Conservation (phyloP, 768 basidiomycete genomes). For the Boletus subcaerulescens region DNA sequence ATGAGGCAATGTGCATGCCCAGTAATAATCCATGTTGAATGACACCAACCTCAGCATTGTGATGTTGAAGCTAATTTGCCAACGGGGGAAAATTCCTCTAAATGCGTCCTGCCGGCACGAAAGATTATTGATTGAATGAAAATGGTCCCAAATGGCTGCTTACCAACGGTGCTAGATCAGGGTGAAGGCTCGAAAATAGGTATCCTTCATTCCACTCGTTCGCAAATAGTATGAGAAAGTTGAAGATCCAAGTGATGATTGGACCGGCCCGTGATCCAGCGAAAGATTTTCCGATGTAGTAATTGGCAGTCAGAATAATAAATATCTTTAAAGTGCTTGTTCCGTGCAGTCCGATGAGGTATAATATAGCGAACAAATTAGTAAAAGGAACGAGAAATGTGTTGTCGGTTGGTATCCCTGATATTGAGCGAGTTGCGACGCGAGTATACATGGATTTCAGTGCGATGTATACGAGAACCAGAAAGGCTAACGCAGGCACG, state of each 20-base stretch:
- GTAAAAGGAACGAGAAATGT: slow-evolving; percentile 54
- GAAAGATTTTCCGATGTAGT: slow-evolving; percentile 49
- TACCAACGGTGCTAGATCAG: slow-evolving; percentile 60
- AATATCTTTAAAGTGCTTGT: slow-evolving; percentile 75
- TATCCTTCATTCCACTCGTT: slow-evolving; percentile 82
- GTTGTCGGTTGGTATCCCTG: slow-evolving; percentile 26
- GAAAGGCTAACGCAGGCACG: slow-evolving; percentile 54
- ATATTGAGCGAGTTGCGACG: slow-evolving; percentile 19
- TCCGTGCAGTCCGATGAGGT: slow-evolving; percentile 79
- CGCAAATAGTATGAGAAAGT: slow-evolving; percentile 65
- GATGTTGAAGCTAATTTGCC: slow-evolving; percentile 95
- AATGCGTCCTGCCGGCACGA: slow-evolving; percentile 50
- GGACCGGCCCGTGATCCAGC: slow-evolving; percentile 45
- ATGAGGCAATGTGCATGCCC: slow-evolving; percentile 56
- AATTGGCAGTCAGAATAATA: slow-evolving; percentile 69
- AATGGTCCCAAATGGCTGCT: slow-evolving; percentile 21
- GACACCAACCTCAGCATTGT: slow-evolving; percentile 92
- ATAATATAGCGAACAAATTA: slow-evolving; percentile 55
- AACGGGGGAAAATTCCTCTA: slow-evolving; percentile 81
- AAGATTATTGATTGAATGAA: slow-evolving; percentile 1
- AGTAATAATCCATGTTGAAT: slow-evolving; percentile 91
- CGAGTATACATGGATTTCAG: slow-evolving; percentile 51
- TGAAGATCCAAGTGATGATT: slow-evolving; percentile 73
- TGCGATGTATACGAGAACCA: slow-evolving; percentile 53
- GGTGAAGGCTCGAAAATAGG: slow-evolving; percentile 52